Evolutionary conservation across 805 yeast species (phyloP).

Genomic region (Tetrapisispora nanseiensis): DNA sequence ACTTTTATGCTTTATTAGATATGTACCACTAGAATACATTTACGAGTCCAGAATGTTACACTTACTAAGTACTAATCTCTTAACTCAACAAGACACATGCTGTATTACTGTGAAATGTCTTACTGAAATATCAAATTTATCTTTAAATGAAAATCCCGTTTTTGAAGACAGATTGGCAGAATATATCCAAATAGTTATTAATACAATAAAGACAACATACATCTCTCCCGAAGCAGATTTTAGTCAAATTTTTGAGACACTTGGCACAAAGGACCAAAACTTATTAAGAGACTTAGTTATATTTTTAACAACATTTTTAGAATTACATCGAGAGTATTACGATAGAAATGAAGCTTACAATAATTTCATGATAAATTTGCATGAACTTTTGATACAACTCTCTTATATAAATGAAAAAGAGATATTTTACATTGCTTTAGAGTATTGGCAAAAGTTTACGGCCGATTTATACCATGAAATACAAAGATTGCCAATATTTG

Average conservation of each 20-base stretch:
- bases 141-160: conserved; percentile 36
- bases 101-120: conserved; percentile 77
- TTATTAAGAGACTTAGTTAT: conserved; percentile 91
- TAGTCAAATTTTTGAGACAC: conserved; percentile 56
- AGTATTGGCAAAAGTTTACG: conserved; percentile 84
- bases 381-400: conserved; percentile 67
- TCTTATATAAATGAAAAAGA: conserved; percentile 89
- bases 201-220: conserved; percentile 46
- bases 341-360: conserved; percentile 44
- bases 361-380: conserved; percentile 56
- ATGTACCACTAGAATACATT: conserved; percentile 84
- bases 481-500: conserved; percentile 62
- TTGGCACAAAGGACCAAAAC: conserved; percentile 74
- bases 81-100: conserved; percentile 67
- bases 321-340: conserved; percentile 55
- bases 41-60: conserved; percentile 74
- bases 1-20: conserved; percentile 69
- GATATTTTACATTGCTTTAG: conserved; percentile 85
- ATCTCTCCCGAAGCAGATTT: conserved; percentile 65
- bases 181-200: conserved; percentile 62
- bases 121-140: conserved; percentile 72
- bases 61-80: conserved; percentile 59
- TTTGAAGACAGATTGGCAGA: conserved; percentile 39
- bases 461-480: conserved; percentile 73
- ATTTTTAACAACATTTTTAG: conserved; percentile 73